A percentile compares a stretch with the other conserved stretches of the same genome.
These are phyloP conservation scores for Ilyonectria robusta DNA, from an alignment of 2,329 filamentous ascomycete species.

Conservation along the genomic window DNA sequence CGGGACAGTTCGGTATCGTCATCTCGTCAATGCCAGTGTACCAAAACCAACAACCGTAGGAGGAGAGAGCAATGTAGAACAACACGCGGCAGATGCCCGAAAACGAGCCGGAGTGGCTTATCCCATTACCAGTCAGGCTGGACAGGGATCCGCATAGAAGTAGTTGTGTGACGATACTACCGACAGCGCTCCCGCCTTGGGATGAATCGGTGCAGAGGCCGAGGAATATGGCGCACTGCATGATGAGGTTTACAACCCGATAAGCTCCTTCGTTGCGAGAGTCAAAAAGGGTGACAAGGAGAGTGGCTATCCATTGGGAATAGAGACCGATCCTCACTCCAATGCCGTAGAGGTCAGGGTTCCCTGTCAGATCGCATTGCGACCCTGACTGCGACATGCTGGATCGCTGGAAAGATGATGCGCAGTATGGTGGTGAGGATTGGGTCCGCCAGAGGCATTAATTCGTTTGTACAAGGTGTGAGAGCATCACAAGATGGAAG, in stretches of 20 bases:
- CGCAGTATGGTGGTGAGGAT: background rate
- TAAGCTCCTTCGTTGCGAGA: conserved; percentile 1
- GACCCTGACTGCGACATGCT: conserved; percentile 1
- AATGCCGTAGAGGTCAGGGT: conserved; percentile 24
- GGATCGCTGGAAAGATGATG: background rate
- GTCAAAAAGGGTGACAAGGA: conserved; percentile 14
- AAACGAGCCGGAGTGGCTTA: background rate
- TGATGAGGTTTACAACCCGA: conserved; percentile 1
- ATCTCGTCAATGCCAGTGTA: background rate
- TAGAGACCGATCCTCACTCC: conserved; percentile 19
- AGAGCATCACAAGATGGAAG: background rate
- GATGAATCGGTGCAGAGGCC: conserved; percentile 3
- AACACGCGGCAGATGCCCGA: conserved; percentile 8
- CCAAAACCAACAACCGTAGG: conserved; percentile 9
- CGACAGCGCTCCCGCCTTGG: background rate
- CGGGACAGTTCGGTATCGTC: background rate
- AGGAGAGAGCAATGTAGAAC: conserved; percentile 6
- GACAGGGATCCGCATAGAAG: conserved; percentile 2
- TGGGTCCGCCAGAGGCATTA: background rate
- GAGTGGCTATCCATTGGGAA: conserved; percentile 16
- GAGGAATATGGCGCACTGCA: conserved; percentile 7
- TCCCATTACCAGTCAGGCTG: conserved; percentile 1
- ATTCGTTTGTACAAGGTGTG: background rate
- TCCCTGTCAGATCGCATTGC: conserved; percentile 7
- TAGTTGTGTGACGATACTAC: background rate